Percentiles rank a stretch among this genome's conserved stretches.
These are phyloP conservation scores for Grosmannia clavigera DNA, from an alignment of 2,329 filamentous ascomycete genomes.

Conservation along the genomic window DNA sequence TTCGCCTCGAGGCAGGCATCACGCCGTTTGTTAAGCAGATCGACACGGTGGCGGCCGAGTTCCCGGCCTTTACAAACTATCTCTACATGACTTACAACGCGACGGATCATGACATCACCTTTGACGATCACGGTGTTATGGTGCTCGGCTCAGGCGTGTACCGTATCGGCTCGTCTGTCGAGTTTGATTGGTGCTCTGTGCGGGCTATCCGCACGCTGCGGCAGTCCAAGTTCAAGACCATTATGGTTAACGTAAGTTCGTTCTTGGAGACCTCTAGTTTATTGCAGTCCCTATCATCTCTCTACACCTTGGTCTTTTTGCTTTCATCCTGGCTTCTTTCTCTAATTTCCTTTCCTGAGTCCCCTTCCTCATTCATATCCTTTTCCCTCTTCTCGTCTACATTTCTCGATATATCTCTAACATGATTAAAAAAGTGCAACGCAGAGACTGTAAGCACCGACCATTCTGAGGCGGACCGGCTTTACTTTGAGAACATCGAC, in stretches of 20 bases:
- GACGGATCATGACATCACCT: constrained; percentile 68
- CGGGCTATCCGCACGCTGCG: constrained; percentile 84
- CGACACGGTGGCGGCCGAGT: constrained; percentile 94
- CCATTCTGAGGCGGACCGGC: constrained; percentile 83
- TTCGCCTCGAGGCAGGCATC: constrained; percentile 77
- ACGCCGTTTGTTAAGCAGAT: constrained; percentile 93
- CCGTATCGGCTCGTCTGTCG: constrained; percentile 91
- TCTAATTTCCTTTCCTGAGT: background rate
- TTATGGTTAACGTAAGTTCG: constrained; percentile 68
- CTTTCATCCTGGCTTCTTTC: background rate
- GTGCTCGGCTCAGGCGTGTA: constrained; percentile 93
- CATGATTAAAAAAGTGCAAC: constrained; percentile 31
- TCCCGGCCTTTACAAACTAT: constrained; percentile 90
- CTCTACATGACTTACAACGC: constrained; percentile 95
- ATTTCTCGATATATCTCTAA: background rate
- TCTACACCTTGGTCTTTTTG: background rate
- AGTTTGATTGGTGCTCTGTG: constrained; percentile 99
- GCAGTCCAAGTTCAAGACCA: constrained; percentile 74
- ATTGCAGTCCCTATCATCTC: background rate
- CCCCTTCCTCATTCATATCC: too few relatives aligned
- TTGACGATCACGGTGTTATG: constrained; percentile 89
- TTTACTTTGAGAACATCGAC: constrained; percentile 95
- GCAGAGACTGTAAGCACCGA: constrained; percentile 85
- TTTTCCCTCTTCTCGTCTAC: too few relatives aligned
- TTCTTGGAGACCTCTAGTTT: background rate